Base-by-base conservation (phyloP, 2,329 filamentous ascomycete species). In the Beauveria bassiana region DNA sequence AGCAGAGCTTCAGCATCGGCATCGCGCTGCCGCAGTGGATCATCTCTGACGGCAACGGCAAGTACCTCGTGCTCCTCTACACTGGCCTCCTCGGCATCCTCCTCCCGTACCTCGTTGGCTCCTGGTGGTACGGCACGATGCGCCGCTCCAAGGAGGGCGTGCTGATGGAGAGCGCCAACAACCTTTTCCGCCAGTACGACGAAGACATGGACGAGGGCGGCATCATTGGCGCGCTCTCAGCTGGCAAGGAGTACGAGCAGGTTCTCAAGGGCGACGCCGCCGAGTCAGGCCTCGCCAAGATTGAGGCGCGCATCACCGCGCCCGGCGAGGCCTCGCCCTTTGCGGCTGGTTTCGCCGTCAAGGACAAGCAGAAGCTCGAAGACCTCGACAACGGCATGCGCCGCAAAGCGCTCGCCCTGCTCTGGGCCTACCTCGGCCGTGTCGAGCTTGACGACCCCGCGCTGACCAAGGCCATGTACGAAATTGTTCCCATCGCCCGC, bases 41-140 rank as follows among this genome's bases (percentile, higher is more conserved):
- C 69, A 84, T 99, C 61, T 89, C 90, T 16, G 91, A 97, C 67
- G 93, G 93, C 61, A 96, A 95, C 73, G 93, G 93, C 66, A 98
- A 97, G 79, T 98, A 96, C 71, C 89, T 99, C 59, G 81, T 99
- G 64, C 80, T 97, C 62, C 83, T 97, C 65, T 99, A 99, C 74
- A 93, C 91, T 43, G 76, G 88, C 40, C 82, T 98, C 45, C 86
- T 99, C 57, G 95, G 93, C 61, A 90, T 98, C 64, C 79, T 97
- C 63, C 80, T 99, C 58, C 95, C 95, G 3, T 99, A 96, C 73
- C 80, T 95, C 53, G 93, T 99, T 61, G 95, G 95, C 53, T 92
- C 89, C 63, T 99, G 95, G 95, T 99, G 95, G 95, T 99, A 99
- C 72, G 95, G 96, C 64, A 96, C 91, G 40, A 93, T 96, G 75